A percentile compares a stretch with the other conserved stretches of the same genome.
These are phyloP conservation scores for Hura crepitans DNA, from an alignment of 441 rosid species.

Conservation along the genomic window DNA sequence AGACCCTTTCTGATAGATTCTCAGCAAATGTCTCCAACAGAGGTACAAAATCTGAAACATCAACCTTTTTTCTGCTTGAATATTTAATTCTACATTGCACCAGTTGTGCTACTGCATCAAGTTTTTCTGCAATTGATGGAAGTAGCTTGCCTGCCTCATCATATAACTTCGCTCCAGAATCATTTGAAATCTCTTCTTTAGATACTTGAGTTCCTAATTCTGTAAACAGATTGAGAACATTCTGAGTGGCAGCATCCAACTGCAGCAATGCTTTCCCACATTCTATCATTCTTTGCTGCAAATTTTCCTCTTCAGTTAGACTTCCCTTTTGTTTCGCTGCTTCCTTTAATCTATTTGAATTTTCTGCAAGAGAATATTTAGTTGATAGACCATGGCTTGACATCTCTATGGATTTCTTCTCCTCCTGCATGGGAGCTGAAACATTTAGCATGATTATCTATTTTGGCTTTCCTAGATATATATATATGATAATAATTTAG, in stretches of 20 bases:
- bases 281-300: slow-evolving; percentile 32
- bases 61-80: slow-evolving; percentile 15
- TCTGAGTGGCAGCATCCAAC: slow-evolving; percentile 42
- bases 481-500: neutral
- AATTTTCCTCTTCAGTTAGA: slow-evolving; percentile 16
- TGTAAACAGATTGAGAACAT: slow-evolving; percentile 36
- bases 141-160: slow-evolving; percentile 50
- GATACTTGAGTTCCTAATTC: slow-evolving; percentile 33
- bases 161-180: slow-evolving; percentile 35
- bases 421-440: slow-evolving; percentile 11
- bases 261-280: slow-evolving; percentile 50
- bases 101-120: slow-evolving; percentile 38
- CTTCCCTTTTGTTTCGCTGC: slow-evolving; percentile 12
- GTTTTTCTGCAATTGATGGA: slow-evolving; percentile 47
- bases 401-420: slow-evolving; percentile 22
- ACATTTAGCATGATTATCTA: neutral
- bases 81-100: slow-evolving; percentile 24
- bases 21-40: slow-evolving; percentile 33
- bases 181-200: slow-evolving; percentile 33
- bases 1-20: slow-evolving; percentile 28
- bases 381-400: slow-evolving; percentile 2
- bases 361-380: slow-evolving; percentile 15
- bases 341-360: slow-evolving; percentile 14
- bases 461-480: neutral
- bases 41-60: slow-evolving; percentile 30